A percentile compares a stretch with the other conserved stretches of the same genome.
Conservation (phyloP, 2,329 filamentous ascomycete genomes). For the Diplodia corticola region DNA sequence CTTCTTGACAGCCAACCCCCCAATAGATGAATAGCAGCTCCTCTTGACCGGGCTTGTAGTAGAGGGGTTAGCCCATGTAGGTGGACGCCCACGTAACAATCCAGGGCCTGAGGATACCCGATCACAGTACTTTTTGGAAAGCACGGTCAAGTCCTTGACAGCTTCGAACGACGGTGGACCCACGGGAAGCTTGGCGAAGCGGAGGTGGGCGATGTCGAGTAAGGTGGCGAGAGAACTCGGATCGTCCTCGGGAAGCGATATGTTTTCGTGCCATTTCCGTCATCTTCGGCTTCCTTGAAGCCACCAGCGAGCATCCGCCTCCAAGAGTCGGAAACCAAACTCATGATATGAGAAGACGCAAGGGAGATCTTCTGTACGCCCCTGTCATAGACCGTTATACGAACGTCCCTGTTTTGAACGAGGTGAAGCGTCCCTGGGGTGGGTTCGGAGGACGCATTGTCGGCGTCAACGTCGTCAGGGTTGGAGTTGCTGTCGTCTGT, state of each 20-base stretch:
- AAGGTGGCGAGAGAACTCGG: not conserved
- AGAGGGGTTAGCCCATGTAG: no score
- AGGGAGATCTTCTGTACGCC: not conserved
- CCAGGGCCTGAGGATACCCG: not conserved
- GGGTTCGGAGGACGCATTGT: not conserved
- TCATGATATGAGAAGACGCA: not conserved
- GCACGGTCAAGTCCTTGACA: not conserved
- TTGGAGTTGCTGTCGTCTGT: no score
- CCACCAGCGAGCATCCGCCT: not conserved
- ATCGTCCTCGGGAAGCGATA: not conserved
- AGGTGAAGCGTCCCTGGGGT: not conserved
- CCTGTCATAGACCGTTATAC: not conserved
- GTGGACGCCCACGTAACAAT: not conserved
- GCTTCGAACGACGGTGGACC: not conserved
- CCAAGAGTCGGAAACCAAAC: not conserved
- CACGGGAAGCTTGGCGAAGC: not conserved
- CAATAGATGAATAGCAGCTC: not conserved
- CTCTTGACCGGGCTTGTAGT: not conserved
- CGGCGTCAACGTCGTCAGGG: not conserved
- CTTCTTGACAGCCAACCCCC: not conserved
- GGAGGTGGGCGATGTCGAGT: not conserved
- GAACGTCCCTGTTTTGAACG: not conserved
- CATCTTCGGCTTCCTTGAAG: not conserved
- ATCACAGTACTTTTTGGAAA: not conserved
- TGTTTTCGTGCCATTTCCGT: not conserved